phyloP scores from a whole-genome alignment of 2,329 filamentous ascomycete species.

The Beauveria medogensis region DNA sequence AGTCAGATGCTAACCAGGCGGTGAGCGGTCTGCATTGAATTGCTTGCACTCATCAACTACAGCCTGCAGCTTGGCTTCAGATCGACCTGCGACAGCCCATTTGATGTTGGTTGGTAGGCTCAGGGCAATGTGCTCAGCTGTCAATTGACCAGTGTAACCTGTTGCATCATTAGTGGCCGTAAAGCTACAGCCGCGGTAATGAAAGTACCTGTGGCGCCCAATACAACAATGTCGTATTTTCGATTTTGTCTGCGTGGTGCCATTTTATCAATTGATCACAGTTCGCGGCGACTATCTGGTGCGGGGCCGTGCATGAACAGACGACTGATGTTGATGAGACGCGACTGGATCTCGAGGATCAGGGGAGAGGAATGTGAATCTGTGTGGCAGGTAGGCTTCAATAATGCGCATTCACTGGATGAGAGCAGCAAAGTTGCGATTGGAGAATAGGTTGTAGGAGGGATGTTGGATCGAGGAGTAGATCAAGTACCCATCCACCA shows the following conservation, averaged over 20 bases:
- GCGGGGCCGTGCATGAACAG: background rate
- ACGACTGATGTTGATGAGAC: conserved; percentile 5
- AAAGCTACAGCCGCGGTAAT: background rate
- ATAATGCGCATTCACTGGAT: background rate
- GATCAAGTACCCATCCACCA: background rate
- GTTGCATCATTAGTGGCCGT: conserved; percentile 17
- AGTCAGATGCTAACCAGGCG: conserved; percentile 49
- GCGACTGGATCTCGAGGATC: background rate
- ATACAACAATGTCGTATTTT: conserved; percentile 49
- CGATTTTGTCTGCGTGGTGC: conserved; percentile 41
- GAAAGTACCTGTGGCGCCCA: conserved; percentile 48
- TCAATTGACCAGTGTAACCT: conserved; percentile 77
- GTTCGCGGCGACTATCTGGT: background rate
- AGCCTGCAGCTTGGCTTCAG: conserved; percentile 62
- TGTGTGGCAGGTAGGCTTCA: background rate
- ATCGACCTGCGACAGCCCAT: conserved; percentile 84
- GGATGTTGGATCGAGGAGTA: background rate
- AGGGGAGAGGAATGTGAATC: background rate
- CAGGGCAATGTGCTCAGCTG: conserved; percentile 65
- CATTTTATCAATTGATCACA: conserved; percentile 26
- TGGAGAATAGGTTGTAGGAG: background rate
- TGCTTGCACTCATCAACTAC: conserved; percentile 59
- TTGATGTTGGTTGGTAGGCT: conserved; percentile 66
- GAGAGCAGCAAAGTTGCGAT: background rate
- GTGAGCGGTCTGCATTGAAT: conserved; percentile 59